Evolutionary conservation across 129 eudicot genomes (phyloP), one percentile per base, ranked within the genome.

Genomic region (Tagetes erecta): DNA sequence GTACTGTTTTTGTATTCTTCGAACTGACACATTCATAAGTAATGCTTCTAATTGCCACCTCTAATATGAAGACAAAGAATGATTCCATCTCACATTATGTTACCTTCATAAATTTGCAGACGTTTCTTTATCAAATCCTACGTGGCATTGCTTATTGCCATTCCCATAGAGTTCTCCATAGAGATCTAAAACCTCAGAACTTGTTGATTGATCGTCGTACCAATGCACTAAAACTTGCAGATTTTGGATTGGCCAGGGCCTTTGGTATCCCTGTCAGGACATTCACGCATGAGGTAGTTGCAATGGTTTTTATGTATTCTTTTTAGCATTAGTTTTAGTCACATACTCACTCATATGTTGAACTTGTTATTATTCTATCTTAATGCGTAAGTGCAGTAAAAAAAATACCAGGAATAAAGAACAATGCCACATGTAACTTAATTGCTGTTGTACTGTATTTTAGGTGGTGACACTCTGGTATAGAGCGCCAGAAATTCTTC

Each of bases 401-500:
- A 55, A 37, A 27, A 44, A n/a, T 35, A 27, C 42, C 31, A 57
- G 34, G 74, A n/a, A 73, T 39, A 5, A 30, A 30, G 56, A 72
- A 10, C 12, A 57, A 10, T n/a, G 36, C 4, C 39, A 55, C 31
- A 34, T 67, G 75, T 20, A 51, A 14, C 64, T 45, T 42, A 40
- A 31, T 13, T 20, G 5, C 71, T 51, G 10, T 14, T 76, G 40
- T 66, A 51, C 55, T 58, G 58, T 2, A 10, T 71, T 80, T 37
- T 83, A 94, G 98, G 97, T 90, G 78, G 98, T 94, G 81, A 94
- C 98, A 11, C 80, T 93, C 52, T 93, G 98, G 98, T 93, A 93
- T 73, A 84, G 98, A 78, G 98, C 98, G 62, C 98, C 98, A 20
- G 98, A 94, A 81, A 90, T 94, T 70, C 92, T 94, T 64, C 97